Evolutionary conservation across 306 rosid genomes (phyloP), one percentile per base, ranked within the genome.

Genomic region (Dalbergia oliveri): DNA sequence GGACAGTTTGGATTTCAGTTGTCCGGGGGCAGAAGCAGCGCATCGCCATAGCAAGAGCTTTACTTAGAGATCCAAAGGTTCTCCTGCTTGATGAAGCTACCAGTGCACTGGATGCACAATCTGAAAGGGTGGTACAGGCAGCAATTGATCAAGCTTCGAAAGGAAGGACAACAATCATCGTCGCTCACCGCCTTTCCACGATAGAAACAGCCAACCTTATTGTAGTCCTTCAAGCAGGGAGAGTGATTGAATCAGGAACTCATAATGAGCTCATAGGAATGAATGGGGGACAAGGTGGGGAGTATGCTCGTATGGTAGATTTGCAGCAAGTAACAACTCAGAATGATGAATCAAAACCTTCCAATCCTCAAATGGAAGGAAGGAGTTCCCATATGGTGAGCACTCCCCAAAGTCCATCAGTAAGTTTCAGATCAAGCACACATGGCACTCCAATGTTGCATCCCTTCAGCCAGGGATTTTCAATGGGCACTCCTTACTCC

Each of bases 11-110:
- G 98, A 49, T 83, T 89, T 59, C 94, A 88, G 53, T 72, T 94
- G 83, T 94, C 97, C 44, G 97, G 98, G 98, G 98, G 65, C 97
- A 94, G 87, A 92, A 92, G 90, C 97, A 94, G 76, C 86, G 97
- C 21, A 91, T 94, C 35, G 95, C 94, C 33, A 92, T 91, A 69
- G 98, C 97, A 3, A 85, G 97, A 87, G 97, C 98, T 66, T 88
- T 92, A 18, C 87, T 92, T 4, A 84, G 92, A 83, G 94, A 92
- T 72, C 98, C 97, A 37, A 92, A 87, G 87, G 82, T 94, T 35
- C 85, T 94, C 39, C 89, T 94, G 41, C 97, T 94, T 33, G 98
- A 92, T 88, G 98, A 92, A 89, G 97, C 91, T 50, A 92, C 98
- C 11, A 94, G 97, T 79, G 95, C 97, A 21, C 64, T 94, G 47